These are phyloP conservation scores for Stentor coeruleus DNA, from an alignment of 73 alveolate genomes.

Conservation along the genomic window DNA sequence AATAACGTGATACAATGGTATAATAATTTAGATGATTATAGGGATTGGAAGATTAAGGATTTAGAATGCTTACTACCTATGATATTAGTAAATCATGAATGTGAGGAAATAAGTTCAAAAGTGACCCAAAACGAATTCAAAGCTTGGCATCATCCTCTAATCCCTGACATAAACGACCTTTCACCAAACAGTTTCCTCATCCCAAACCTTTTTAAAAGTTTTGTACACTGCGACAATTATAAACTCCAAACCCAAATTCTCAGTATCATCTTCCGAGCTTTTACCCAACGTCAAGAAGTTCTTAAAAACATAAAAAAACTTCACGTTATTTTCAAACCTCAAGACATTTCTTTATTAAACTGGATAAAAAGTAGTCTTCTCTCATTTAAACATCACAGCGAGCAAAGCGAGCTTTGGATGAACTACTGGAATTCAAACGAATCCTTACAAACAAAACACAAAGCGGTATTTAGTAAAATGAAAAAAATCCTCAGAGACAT, in stretches of 20 bases:
- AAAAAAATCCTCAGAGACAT: neutral
- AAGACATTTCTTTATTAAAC: neutral
- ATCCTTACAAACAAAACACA: neutral
- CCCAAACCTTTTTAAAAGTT: neutral
- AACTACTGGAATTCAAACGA: neutral
- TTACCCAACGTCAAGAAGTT: neutral
- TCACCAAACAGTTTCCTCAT: neutral
- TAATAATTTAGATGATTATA: neutral
- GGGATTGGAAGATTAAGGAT: neutral
- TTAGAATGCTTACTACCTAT: neutral
- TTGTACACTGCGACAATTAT: constrained; percentile 4
- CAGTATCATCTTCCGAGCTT: constrained; percentile 2
- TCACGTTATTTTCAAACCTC: neutral
- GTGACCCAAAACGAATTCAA: neutral
- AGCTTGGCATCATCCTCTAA: neutral
- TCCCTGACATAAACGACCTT: neutral
- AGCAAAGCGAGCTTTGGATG: constrained; percentile 27
- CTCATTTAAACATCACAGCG: neutral
- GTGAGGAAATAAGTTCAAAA: neutral
- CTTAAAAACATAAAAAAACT: neutral
- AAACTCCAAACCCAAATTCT: neutral
- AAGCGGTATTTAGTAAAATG: neutral
- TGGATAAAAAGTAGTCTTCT: constrained; percentile 4
- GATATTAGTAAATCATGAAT: neutral
- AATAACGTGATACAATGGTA: constrained; percentile 6